These are phyloP conservation scores for Aleurites moluccanus DNA, from an alignment of 441 rosid genomes.

Conservation along the genomic window DNA sequence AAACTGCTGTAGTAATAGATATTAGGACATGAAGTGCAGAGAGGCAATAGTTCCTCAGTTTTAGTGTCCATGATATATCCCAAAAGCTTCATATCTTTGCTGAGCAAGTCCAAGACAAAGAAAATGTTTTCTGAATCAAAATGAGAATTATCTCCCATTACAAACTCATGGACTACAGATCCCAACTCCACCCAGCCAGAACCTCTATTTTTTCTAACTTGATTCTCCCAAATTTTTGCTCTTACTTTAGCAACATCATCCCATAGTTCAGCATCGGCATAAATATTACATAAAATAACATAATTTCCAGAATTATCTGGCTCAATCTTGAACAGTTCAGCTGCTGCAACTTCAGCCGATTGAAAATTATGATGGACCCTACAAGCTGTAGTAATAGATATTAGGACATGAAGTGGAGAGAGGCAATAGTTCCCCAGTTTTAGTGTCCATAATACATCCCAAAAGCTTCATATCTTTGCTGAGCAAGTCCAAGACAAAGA, in stretches of 20 bases:
- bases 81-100: slow-evolving; percentile 35
- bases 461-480: slow-evolving; percentile 35
- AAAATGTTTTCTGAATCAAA: slow-evolving; percentile 35
- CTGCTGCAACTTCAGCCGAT: slow-evolving; percentile 63
- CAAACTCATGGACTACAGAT: slow-evolving; percentile 49
- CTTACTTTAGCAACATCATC: slow-evolving; percentile 62
- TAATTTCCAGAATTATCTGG: slow-evolving; percentile 70
- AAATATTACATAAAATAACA: slow-evolving; percentile 63
- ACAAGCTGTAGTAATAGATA: slow-evolving; percentile 36
- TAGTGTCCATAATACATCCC: slow-evolving; percentile 10
- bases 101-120: slow-evolving; percentile 27
- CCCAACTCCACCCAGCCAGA: slow-evolving; percentile 61
- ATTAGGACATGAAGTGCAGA: background rate
- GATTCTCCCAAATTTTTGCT: slow-evolving; percentile 56
- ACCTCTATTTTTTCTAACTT: slow-evolving; percentile 68
- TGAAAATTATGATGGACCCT: slow-evolving; percentile 54
- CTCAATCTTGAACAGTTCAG: slow-evolving; percentile 62
- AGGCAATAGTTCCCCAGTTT: slow-evolving; percentile 1
- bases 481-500: slow-evolving; percentile 27
- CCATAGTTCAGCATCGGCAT: slow-evolving; percentile 63
- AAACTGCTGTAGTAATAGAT: background rate
- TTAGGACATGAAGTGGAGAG: background rate
- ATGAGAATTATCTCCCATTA: slow-evolving; percentile 62
- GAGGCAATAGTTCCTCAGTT: slow-evolving; percentile 3
- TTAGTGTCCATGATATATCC: slow-evolving; percentile 11